Evolutionary conservation across 495 filamentous ascomycete genomes (phyloP).

Genomic region (Neurospora sp.): DNA sequence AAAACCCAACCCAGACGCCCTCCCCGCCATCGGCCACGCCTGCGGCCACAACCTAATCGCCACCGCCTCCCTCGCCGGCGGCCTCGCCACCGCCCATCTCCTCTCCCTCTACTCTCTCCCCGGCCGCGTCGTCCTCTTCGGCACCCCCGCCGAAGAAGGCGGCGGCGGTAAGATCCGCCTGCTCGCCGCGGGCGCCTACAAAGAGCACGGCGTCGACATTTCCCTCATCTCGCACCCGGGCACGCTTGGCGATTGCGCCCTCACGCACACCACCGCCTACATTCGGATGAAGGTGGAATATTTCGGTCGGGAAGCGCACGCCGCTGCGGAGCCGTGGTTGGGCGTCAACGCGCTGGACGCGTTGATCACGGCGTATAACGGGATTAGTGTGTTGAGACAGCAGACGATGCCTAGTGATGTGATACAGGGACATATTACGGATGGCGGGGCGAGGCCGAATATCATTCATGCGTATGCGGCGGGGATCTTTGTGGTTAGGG

Average conservation of each 20-base stretch:
- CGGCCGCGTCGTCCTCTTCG: conserved; percentile 53
- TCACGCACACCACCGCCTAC: conserved; percentile 42
- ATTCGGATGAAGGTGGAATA: conserved; percentile 39
- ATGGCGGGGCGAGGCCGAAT: conserved; percentile 51
- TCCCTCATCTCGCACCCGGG: conserved; percentile 53
- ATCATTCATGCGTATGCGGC: conserved; percentile 50
- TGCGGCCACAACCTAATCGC: conserved; percentile 66
- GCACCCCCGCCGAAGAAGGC: conserved; percentile 62
- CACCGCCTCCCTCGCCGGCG: conserved; percentile 49
- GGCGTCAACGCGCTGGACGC: conserved; percentile 57
- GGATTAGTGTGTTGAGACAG: conserved; percentile 50
- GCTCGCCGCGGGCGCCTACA: conserved; percentile 52
- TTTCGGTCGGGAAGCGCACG: conserved; percentile 42
- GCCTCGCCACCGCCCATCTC: conserved; percentile 44
- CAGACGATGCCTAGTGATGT: conserved; percentile 53
- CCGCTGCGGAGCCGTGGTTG: conserved; percentile 54
- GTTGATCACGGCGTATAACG: conserved; percentile 51
- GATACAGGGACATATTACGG: conserved; percentile 48
- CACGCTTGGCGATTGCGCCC: conserved; percentile 29
- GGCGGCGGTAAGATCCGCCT: conserved; percentile 56
- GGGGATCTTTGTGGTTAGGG: conserved; percentile 42
- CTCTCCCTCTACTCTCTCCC: conserved; percentile 36
- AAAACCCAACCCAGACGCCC: conserved; percentile 30
- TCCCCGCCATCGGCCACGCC: conserved; percentile 53
- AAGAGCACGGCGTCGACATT: conserved; percentile 47